Conservation (phyloP, 2,329 filamentous ascomycete genomes). For the Plenodomus lindquistii region DNA sequence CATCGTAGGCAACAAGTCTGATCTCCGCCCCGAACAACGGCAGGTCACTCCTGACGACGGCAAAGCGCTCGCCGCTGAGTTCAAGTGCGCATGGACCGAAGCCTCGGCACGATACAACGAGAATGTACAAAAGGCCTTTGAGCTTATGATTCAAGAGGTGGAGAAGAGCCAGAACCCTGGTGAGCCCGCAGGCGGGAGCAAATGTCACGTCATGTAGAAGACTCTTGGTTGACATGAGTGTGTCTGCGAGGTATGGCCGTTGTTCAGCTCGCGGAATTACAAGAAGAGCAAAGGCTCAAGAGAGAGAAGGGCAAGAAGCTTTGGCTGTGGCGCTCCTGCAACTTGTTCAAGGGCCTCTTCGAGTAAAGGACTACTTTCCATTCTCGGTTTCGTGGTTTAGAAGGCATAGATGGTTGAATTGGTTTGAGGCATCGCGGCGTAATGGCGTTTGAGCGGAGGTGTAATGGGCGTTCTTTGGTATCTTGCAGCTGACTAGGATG, state of each 20-base stretch:
- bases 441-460: conserved; percentile 31
- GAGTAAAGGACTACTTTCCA: background rate
- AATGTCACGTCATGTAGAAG: conserved; percentile 81
- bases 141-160: conserved; percentile 90
- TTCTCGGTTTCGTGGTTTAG: conserved; percentile 11
- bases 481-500: background rate
- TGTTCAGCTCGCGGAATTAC: conserved; percentile 3
- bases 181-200: conserved; percentile 77
- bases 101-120: conserved; percentile 92
- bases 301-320: background rate
- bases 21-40: conserved; percentile 88
- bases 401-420: conserved; percentile 22
- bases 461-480: conserved; percentile 27
- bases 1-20: conserved; percentile 96
- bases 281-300: conserved; percentile 5
- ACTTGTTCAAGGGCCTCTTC: conserved; percentile 1
- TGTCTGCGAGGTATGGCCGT: conserved; percentile 9
- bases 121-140: conserved; percentile 90
- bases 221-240: conserved; percentile 23
- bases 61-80: conserved; percentile 79
- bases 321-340: conserved; percentile 1
- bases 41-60: conserved; percentile 88
- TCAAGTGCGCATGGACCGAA: conserved; percentile 93
- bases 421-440: conserved; percentile 22
- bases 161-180: conserved; percentile 91